Evolutionary conservation across 495 filamentous ascomycete genomes (phyloP).

Genomic region (Neurospora hispaniola): DNA sequence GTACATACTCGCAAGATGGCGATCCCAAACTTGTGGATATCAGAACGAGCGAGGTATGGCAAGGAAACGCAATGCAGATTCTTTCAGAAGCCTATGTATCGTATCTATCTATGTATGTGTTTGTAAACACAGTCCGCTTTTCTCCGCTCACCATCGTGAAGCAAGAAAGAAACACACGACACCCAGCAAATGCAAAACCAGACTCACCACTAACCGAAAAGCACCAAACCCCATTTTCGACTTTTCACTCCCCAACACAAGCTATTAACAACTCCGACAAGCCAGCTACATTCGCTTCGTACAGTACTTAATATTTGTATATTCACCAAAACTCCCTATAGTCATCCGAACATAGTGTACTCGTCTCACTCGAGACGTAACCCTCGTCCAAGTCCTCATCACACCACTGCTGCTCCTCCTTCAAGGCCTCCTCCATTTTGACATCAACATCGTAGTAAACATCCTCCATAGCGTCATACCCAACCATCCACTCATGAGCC

Average conservation of each 20-base stretch:
- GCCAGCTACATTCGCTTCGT: not conserved
- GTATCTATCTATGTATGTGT: not conserved
- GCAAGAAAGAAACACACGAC: not conserved
- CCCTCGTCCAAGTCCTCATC: not conserved
- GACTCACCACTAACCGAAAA: not conserved
- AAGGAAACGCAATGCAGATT: not conserved
- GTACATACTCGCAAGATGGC: no score
- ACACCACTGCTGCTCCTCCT: not conserved
- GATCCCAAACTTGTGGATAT: no score
- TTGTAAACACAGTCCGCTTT: not conserved
- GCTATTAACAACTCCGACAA: not conserved
- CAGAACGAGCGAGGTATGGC: not conserved
- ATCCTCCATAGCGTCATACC: not conserved
- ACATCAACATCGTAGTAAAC: not conserved
- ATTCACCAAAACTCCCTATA: not conserved
- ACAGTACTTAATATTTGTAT: not conserved
- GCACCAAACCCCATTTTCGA: not conserved
- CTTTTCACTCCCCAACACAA: not conserved
- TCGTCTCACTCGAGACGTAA: not conserved
- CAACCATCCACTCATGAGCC: not conserved
- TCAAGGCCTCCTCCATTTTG: not conserved
- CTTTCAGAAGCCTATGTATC: not conserved
- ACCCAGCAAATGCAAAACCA: not conserved
- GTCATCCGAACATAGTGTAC: not conserved
- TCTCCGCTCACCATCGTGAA: not conserved